Evolutionary conservation across 768 basidiomycete genomes (phyloP).

Genomic region (Naganishia randhawae): DNA sequence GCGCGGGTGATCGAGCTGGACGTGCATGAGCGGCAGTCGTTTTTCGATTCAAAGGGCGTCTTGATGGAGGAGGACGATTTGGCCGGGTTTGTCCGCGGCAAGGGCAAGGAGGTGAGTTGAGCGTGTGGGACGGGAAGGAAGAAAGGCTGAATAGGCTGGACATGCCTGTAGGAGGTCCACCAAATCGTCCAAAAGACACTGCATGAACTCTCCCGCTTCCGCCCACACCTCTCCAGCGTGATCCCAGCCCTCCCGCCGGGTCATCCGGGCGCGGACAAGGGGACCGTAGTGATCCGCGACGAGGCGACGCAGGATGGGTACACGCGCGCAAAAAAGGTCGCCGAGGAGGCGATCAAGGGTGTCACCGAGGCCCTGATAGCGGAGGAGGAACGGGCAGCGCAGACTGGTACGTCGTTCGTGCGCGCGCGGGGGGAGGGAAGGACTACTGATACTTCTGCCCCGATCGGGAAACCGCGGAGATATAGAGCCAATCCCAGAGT

Average conservation of each 20-base stretch:
- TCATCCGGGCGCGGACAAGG: slow-evolving; percentile 12
- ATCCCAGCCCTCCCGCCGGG: slow-evolving; percentile 19
- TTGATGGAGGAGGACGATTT: slow-evolving; percentile 29
- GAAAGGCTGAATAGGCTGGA: neutral
- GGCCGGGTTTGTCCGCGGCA: slow-evolving; percentile 36
- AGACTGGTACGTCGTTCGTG: slow-evolving; percentile 33
- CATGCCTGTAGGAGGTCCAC: slow-evolving; percentile 11
- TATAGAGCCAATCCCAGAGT: slow-evolving; percentile 75
- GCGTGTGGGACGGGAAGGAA: neutral
- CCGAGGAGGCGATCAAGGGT: slow-evolving; percentile 32
- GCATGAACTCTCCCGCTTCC: slow-evolving; percentile 3
- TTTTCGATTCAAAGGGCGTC: slow-evolving; percentile 64
- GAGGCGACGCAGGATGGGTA: slow-evolving; percentile 22
- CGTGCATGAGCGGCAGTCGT: slow-evolving; percentile 78
- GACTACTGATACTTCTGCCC: neutral
- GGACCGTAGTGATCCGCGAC: neutral
- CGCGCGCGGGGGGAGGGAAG: slow-evolving; percentile 37
- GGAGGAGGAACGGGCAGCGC: slow-evolving; percentile 12
- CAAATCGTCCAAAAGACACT: slow-evolving; percentile 8
- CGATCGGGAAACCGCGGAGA: neutral
- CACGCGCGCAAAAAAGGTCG: slow-evolving; percentile 17
- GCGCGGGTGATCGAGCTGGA: slow-evolving; percentile 72
- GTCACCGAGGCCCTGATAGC: slow-evolving; percentile 39
- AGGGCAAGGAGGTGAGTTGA: slow-evolving; percentile 38
- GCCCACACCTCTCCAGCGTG: slow-evolving; percentile 12